Evolutionary conservation across 805 yeast genomes (phyloP).

Genomic region (Saccharomycopsis fermentans): DNA sequence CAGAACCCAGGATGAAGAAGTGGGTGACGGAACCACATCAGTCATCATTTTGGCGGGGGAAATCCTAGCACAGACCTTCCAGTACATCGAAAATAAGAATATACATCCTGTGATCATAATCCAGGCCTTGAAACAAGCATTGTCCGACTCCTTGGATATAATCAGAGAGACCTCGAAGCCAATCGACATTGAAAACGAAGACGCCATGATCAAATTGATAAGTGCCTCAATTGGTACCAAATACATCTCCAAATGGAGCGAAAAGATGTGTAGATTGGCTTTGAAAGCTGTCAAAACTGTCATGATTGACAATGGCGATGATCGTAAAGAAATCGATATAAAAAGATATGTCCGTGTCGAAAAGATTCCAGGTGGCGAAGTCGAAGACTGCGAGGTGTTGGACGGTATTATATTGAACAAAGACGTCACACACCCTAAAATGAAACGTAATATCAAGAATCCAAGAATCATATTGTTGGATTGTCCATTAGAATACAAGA

Average conservation of each 20-base stretch:
- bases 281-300: conserved; percentile 84
- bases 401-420: conserved; percentile 91
- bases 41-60: conserved; percentile 97
- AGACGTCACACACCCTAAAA: conserved; percentile 98
- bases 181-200: conserved; percentile 75
- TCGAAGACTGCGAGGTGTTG: conserved; percentile 76
- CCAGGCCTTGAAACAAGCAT: conserved; percentile 85
- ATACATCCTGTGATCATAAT: conserved; percentile 96
- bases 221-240: conserved; percentile 93
- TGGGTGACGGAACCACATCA: conserved; percentile 86
- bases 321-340: conserved; percentile 73
- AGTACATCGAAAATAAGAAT: conserved; percentile 79
- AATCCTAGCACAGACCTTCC: conserved; percentile 88
- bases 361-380: conserved; percentile 97
- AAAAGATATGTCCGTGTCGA: conserved; percentile 91
- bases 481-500: conserved; percentile 95
- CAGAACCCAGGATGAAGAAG: conserved; percentile 97
- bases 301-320: conserved; percentile 34
- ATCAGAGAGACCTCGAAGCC: conserved; percentile 76
- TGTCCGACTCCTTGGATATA: conserved; percentile 81
- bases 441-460: conserved; percentile 81
- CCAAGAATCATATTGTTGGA: conserved; percentile 86
- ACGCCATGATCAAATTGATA: conserved; percentile 77
- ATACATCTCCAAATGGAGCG: conserved; percentile 84
- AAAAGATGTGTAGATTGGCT: conserved; percentile 82